Percentiles rank a stretch among this genome's conserved stretches.
Evolutionary conservation across 164 flowering plant species (phyloP).

Genomic region (Magnolia changhungtana): DNA sequence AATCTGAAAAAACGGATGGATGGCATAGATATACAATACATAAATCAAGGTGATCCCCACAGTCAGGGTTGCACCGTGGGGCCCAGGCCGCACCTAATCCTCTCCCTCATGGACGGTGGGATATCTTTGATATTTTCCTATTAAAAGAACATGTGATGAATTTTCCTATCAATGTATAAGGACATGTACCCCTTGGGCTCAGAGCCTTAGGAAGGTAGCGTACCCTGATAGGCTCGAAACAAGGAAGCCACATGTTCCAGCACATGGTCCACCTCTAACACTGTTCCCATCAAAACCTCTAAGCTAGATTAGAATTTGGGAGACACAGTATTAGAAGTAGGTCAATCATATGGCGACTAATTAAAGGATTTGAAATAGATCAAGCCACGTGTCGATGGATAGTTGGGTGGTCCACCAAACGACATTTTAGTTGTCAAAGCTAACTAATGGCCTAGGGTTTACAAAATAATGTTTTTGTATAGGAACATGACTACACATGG

Average conservation of each 20-base stretch:
- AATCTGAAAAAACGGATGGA: too few species aligned
- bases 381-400: not conserved
- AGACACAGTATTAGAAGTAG: not conserved
- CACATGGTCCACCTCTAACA: not conserved
- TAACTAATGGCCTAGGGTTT: not conserved
- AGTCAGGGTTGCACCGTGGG: too few species aligned
- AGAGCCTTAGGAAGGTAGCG: not conserved
- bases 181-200: not conserved
- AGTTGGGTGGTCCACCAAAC: not conserved
- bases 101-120: too few species aligned
- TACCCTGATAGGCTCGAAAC: not conserved
- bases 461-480: not conserved
- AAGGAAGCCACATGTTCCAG: not conserved
- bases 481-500: constrained; percentile 1
- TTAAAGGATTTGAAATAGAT: not conserved
- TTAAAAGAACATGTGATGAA: not conserved
- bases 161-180: not conserved
- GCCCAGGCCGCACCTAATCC: too few species aligned
- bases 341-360: not conserved
- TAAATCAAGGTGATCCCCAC: too few species aligned
- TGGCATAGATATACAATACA: too few species aligned
- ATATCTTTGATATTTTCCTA: not conserved
- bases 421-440: not conserved
- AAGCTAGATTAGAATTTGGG: not conserved
- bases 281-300: not conserved